phyloP scores from a whole-genome alignment of 768 basidiomycete genomes.

The Mycena amicta region DNA sequence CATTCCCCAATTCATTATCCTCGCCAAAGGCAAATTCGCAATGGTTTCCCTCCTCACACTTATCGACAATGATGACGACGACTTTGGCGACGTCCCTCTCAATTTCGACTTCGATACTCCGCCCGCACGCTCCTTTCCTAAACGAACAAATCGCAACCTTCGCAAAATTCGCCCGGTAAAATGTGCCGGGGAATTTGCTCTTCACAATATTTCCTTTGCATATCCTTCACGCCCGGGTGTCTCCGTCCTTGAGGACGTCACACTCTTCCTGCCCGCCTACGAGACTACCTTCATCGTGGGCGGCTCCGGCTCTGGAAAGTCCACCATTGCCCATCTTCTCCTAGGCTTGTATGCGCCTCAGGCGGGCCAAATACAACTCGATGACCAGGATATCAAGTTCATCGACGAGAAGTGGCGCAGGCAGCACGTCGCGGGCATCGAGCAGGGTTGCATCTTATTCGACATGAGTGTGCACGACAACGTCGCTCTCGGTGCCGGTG shows the following conservation, averaged over 20 bases:
- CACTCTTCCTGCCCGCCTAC: slow-evolving; percentile 67
- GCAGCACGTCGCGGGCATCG: slow-evolving; percentile 62
- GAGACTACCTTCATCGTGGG: slow-evolving; percentile 85
- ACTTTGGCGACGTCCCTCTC: slow-evolving; percentile 17
- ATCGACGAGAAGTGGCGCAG: slow-evolving; percentile 63
- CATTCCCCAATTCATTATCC: slow-evolving; percentile 62
- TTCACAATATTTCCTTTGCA: slow-evolving; percentile 64
- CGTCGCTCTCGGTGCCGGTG: slow-evolving; percentile 69
- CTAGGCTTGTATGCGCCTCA: slow-evolving; percentile 63
- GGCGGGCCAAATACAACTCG: slow-evolving; percentile 61
- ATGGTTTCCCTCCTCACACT: slow-evolving; percentile 62
- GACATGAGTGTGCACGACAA: slow-evolving; percentile 77
- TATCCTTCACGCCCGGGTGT: slow-evolving; percentile 73
- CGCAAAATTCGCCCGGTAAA: slow-evolving; percentile 55
- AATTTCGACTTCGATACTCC: slow-evolving; percentile 9
- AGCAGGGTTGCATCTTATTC: slow-evolving; percentile 71
- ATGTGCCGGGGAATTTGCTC: slow-evolving; percentile 64
- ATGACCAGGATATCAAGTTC: slow-evolving; percentile 66
- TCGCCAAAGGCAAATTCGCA: slow-evolving; percentile 70
- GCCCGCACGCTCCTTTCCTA: slow-evolving; percentile 20
- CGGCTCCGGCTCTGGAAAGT: slow-evolving; percentile 78
- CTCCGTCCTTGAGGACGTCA: slow-evolving; percentile 58
- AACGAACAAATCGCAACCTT: slow-evolving; percentile 31
- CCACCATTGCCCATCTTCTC: slow-evolving; percentile 72
- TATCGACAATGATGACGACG: slow-evolving; percentile 37